These are phyloP conservation scores for Mycena polygramma DNA, from an alignment of 768 basidiomycete genomes.

Conservation along the genomic window DNA sequence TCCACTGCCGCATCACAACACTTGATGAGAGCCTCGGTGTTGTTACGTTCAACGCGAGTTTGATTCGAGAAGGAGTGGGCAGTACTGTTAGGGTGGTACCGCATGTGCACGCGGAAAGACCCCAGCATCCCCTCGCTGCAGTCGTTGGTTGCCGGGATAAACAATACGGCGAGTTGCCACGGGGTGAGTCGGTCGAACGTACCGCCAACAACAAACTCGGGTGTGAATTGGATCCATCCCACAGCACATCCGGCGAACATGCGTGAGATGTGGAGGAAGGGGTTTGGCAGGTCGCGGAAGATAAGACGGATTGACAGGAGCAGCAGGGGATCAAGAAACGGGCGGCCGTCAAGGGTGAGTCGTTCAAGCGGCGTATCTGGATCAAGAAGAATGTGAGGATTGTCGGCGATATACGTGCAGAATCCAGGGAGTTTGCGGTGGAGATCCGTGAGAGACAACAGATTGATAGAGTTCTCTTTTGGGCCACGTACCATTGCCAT, in stretches of 20 bases:
- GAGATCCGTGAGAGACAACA: not conserved
- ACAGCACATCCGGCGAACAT: not conserved
- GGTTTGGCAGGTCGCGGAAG: not conserved
- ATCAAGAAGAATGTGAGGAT: constrained; percentile 6
- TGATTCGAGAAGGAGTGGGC: too few species aligned
- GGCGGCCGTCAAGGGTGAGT: constrained; percentile 2
- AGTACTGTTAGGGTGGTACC: too few species aligned
- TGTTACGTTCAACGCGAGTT: too few species aligned
- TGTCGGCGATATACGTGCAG: not conserved
- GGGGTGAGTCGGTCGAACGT: constrained; percentile 34
- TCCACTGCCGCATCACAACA: too few species aligned
- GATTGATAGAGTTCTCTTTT: not conserved
- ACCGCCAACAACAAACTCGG: constrained; percentile 8
- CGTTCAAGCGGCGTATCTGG: not conserved
- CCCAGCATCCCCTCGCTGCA: constrained; percentile 39
- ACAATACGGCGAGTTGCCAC: constrained; percentile 26
- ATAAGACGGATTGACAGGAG: not conserved
- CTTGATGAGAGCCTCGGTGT: too few species aligned
- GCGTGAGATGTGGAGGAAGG: not conserved
- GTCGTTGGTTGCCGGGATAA: constrained; percentile 41
- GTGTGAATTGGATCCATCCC: constrained; percentile 17
- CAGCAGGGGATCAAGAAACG: not conserved
- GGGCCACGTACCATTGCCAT: constrained; percentile 1
- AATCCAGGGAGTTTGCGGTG: constrained; percentile 14
- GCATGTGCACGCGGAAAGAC: not conserved